Conservation (phyloP, 2,329 filamentous ascomycete species). For the Penicillium janthinellum region DNA sequence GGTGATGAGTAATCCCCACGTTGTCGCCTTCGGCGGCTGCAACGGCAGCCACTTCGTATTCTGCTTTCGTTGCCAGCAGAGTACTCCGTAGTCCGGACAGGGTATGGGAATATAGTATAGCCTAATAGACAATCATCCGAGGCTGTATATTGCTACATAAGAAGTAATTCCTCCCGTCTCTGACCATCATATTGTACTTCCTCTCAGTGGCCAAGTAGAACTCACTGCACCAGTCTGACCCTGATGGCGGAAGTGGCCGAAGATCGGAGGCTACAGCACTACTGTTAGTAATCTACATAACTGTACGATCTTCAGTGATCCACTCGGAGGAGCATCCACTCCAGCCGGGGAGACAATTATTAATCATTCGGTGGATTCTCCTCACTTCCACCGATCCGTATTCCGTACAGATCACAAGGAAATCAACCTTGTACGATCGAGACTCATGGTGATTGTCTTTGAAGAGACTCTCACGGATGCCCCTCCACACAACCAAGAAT, state of each 20-base stretch:
- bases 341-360: background rate
- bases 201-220: background rate
- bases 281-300: too few species aligned
- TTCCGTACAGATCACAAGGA: background rate
- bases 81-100: too few species aligned
- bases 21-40: background rate
- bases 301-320: too few species aligned
- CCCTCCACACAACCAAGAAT: too few species aligned
- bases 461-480: background rate
- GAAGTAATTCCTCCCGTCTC: background rate
- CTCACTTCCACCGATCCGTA: slow-evolving; percentile 2
- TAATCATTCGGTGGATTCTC: background rate
- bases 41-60: background rate
- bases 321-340: too few species aligned
- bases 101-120: background rate
- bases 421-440: background rate
- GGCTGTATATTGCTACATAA: background rate
- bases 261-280: slow-evolving; percentile 16
- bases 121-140: background rate
- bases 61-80: too few species aligned
- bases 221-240: background rate
- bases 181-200: background rate
- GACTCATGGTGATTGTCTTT: background rate
- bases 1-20: slow-evolving; percentile 23
- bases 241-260: slow-evolving; percentile 4